Evolutionary conservation across 1,139 yeast species (phyloP), one percentile per base, ranked within the genome.

Genomic region (Debaryomycetaceae sp.): DNA sequence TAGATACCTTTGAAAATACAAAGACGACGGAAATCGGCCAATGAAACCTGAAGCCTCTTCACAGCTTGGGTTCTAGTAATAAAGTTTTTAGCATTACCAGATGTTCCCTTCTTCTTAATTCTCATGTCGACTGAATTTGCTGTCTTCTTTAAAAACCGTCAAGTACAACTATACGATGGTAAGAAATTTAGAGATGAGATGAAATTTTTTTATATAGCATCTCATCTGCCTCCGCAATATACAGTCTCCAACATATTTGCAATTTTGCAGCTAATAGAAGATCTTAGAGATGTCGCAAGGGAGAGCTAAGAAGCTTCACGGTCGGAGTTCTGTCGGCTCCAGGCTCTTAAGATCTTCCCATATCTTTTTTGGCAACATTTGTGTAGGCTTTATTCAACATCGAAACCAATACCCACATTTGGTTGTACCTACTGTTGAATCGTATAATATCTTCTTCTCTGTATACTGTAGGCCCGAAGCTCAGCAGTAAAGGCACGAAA

Each of bases 1-100:
- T 83, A 85, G 47, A 85, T 84, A 36, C 99, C 99, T 63, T 92
- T 92, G 78, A 92, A 88, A 61, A 92, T 92, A 76, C 98, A 92
- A 57, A 92, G 77, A 59, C 98, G 80, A 70, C 98, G 86, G 79
- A 92, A 92, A 67, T 92, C 98, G n/a, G 98, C 97, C 44, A 94
- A 75, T 2, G 98, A 86, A 35, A 94, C 86, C 66, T 92, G 98
- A 48, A 92, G 73, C 62, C 84, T 88, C 65, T 86, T 84, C 43
- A 92, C 87, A 5, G 99, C 99, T 65, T 88, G 96, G 1, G 97
- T 85, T 67, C 99, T 79, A 43, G 98, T 91, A 59, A 92, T 78
- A 69, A 83, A 92, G 68, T 88, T 87, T 68, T 83, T 86, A 47
- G 96, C 96, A 53, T 88, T 91, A 63, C 98, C 98, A 42, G 84